These are phyloP conservation scores for Fusarium lateritium DNA, from an alignment of 2,329 filamentous ascomycete genomes.

Conservation along the genomic window DNA sequence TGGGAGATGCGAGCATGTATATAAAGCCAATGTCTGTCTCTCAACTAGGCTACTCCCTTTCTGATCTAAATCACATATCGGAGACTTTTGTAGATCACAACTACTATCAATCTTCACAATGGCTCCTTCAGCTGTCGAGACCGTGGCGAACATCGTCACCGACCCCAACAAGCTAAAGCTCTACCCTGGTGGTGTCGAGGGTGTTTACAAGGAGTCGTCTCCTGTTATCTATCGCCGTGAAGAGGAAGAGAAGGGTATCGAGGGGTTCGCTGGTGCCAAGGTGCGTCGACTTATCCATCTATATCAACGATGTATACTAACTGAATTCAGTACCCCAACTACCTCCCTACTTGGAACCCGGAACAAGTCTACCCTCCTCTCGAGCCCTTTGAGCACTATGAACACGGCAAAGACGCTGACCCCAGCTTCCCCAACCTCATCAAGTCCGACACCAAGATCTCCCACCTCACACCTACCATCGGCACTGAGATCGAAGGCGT, in stretches of 20 bases:
- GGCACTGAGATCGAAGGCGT: conserved; percentile 80
- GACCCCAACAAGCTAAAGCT: conserved; percentile 47
- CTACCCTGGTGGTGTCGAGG: conserved; percentile 47
- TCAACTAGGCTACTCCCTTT: background rate
- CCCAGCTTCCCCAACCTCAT: conserved; percentile 78
- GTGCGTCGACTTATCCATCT: background rate
- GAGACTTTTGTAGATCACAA: background rate
- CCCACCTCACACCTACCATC: conserved; percentile 79
- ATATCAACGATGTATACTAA: background rate
- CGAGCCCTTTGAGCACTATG: conserved; percentile 78
- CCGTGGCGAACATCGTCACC: conserved; percentile 20
- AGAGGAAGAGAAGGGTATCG: conserved; percentile 40
- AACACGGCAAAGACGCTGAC: conserved; percentile 84
- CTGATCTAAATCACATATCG: background rate
- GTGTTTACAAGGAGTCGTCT: conserved; percentile 46
- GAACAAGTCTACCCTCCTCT: conserved; percentile 76
- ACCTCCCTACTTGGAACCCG: conserved; percentile 79
- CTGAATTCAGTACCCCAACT: conserved; percentile 73
- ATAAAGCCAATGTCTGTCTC: conserved; percentile 27
- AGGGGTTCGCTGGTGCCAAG: conserved; percentile 45
- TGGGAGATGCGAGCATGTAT: conserved; percentile 19
- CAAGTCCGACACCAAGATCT: conserved; percentile 63
- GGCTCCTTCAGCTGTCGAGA: conserved; percentile 48
- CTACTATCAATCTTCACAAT: conserved; percentile 16
- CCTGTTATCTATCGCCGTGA: conserved; percentile 41